Percentiles rank a stretch among this genome's conserved stretches.
Conservation (phyloP, 2,329 filamentous ascomycete genomes). For the Monosporascus sp. region DNA sequence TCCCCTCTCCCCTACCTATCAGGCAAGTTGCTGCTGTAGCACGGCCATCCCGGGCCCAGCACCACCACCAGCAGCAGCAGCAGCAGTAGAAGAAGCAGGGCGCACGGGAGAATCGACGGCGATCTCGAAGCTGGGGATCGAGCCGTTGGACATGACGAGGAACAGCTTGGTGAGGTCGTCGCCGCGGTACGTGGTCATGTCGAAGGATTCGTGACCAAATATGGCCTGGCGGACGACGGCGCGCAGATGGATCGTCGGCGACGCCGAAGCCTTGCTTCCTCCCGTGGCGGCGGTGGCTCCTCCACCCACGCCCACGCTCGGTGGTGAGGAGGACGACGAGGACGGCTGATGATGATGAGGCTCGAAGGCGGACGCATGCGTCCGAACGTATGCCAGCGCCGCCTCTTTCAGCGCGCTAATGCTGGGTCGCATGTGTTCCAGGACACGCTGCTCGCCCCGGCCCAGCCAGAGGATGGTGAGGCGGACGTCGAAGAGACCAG, state of each 20-base stretch:
- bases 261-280: neutral
- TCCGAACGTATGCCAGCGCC: conserved; percentile 16
- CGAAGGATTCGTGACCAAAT: conserved; percentile 21
- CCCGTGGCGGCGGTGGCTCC: no score
- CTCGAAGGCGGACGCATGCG: conserved; percentile 11
- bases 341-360: no score
- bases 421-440: conserved; percentile 17
- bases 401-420: conserved; percentile 18
- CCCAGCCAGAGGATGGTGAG: conserved; percentile 22
- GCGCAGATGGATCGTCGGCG: conserved; percentile 8
- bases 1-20: no score
- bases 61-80: neutral
- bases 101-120: conserved; percentile 14
- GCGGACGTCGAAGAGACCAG: conserved; percentile 16
- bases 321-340: no score
- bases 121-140: conserved; percentile 23
- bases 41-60: no score
- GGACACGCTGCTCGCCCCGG: conserved; percentile 20
- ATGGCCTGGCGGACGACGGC: conserved; percentile 16
- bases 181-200: conserved; percentile 21
- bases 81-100: neutral
- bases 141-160: conserved; percentile 6
- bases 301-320: no score
- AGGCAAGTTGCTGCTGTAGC: neutral
- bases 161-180: conserved; percentile 26